Percentiles rank a stretch among this genome's conserved stretches.
Conservation (phyloP, 768 basidiomycete species). For the Mycena polygramma region DNA sequence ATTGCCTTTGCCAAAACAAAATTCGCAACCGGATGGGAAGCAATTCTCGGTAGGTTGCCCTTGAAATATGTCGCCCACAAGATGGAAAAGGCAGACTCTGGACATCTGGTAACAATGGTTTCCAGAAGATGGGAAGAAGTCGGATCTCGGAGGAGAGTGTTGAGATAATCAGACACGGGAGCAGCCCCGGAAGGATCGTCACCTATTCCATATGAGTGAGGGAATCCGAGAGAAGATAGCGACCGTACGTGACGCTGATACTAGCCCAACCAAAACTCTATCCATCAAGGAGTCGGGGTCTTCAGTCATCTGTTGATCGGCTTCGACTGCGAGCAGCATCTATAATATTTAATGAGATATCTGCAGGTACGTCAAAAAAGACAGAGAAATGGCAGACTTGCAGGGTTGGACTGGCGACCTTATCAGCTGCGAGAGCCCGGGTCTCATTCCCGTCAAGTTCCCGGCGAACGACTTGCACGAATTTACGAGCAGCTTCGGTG, state of each 20-base stretch:
- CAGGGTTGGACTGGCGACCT: conserved; percentile 82
- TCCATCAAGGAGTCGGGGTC: conserved; percentile 84
- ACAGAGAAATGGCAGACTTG: conserved; percentile 61
- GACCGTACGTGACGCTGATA: conserved; percentile 72
- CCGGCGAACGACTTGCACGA: conserved; percentile 64
- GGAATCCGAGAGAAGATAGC: conserved; percentile 2
- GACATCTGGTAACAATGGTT: conserved; percentile 74
- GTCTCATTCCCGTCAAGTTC: conserved; percentile 78
- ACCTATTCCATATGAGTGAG: conserved; percentile 46
- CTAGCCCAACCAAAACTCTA: conserved; percentile 79
- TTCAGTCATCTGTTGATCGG: conserved; percentile 70
- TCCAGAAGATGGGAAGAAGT: conserved; percentile 95
- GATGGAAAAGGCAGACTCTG: conserved; percentile 68
- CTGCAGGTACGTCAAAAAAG: background rate
- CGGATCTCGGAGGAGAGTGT: conserved; percentile 84
- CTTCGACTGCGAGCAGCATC: conserved; percentile 89
- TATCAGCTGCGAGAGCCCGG: conserved; percentile 79
- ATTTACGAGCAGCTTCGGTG: conserved; percentile 55
- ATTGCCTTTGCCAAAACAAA: conserved; percentile 90
- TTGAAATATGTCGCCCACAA: conserved; percentile 87
- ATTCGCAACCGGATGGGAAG: conserved; percentile 92
- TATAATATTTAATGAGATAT: conserved; percentile 46
- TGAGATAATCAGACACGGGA: conserved; percentile 82
- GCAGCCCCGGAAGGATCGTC: conserved; percentile 50
- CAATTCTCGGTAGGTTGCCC: conserved; percentile 78